Evolutionary conservation across 2,329 filamentous ascomycete genomes (phyloP), one percentile per base, ranked within the genome.

Genomic region (Dendryphion nanum): DNA sequence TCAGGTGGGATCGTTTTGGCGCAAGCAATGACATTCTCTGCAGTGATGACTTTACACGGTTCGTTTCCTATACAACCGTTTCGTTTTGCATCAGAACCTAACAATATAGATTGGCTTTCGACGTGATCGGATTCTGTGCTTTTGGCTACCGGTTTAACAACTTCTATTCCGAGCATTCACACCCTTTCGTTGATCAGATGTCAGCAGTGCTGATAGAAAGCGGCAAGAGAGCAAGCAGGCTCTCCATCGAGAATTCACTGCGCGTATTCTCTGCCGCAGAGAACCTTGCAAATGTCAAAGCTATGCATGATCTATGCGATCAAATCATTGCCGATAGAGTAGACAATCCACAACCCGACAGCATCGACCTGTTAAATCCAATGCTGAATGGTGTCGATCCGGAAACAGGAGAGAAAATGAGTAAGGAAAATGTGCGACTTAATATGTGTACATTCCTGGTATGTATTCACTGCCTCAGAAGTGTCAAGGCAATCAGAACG

Each of bases 61-160:
- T 32, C 15, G 34, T 36, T n/a, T n/a, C n/a, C n/a, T n/a, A n/a
- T n/a, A n/a, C n/a, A n/a, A n/a, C n/a, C n/a, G n/a, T n/a, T n/a
- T n/a, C n/a, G 13, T 15, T 7, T 17, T 28, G n/a, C 8, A 28
- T 12, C 4, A 2, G 6, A 8, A 18, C 15, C 14, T n/a, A n/a
- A n/a, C n/a, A n/a, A n/a, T n/a, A n/a, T 2, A 76, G 84, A n/a
- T 67, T 89, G 20, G 81, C 85, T 0, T 73, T 89, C 2, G 85
- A 89, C 56, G 85, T 83, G 0, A 74, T 89, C 6, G 82, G 82
- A 1, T 72, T 89, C 3, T 85, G 83, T 59, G 71, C 79, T n/a
- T 84, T 86, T 79, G 77, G 78, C 24, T 83, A 75, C 42, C 79
- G 85, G 14, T 89, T 89, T 72, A 89, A 89, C 64, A 83, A 78